phyloP scores from a whole-genome alignment of 2,329 filamentous ascomycete species.

The Venturia nashicola region DNA sequence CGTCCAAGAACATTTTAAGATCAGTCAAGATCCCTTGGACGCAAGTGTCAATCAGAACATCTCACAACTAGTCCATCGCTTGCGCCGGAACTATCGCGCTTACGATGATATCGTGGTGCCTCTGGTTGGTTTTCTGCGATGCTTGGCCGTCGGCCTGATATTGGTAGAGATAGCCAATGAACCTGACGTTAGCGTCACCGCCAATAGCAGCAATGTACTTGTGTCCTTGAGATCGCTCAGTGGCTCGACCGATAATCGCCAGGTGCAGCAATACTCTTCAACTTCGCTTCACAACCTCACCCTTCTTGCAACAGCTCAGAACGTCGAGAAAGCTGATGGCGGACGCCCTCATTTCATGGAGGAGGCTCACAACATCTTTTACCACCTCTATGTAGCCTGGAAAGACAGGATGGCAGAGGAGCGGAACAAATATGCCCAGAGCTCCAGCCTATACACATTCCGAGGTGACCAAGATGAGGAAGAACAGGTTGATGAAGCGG shows the following conservation, averaged over 20 bases:
- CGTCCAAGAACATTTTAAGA: conserved; percentile 17
- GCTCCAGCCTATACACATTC: conserved; percentile 72
- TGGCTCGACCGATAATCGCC: background rate
- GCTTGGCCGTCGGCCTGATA: conserved; percentile 61
- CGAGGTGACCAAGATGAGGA: conserved; percentile 65
- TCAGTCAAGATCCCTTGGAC: conserved; percentile 16
- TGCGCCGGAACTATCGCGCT: conserved; percentile 57
- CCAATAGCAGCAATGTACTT: background rate
- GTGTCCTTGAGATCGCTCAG: background rate
- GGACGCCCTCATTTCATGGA: background rate
- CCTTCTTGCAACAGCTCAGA: conserved; percentile 1
- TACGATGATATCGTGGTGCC: conserved; percentile 81
- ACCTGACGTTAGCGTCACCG: background rate
- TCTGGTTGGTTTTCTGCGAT: conserved; percentile 65
- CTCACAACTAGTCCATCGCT: conserved; percentile 55
- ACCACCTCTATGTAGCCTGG: conserved; percentile 70
- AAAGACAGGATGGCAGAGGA: conserved; percentile 63
- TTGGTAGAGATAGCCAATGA: background rate
- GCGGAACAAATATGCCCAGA: conserved; percentile 59
- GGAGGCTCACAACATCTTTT: conserved; percentile 47
- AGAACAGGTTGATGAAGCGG: conserved; percentile 60
- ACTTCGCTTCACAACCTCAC: background rate
- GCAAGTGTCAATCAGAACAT: conserved; percentile 40
- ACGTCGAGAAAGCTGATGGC: background rate
- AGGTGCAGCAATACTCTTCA: background rate